These are phyloP conservation scores for Kwoniella pini DNA, from an alignment of 768 basidiomycete species.

Conservation along the genomic window DNA sequence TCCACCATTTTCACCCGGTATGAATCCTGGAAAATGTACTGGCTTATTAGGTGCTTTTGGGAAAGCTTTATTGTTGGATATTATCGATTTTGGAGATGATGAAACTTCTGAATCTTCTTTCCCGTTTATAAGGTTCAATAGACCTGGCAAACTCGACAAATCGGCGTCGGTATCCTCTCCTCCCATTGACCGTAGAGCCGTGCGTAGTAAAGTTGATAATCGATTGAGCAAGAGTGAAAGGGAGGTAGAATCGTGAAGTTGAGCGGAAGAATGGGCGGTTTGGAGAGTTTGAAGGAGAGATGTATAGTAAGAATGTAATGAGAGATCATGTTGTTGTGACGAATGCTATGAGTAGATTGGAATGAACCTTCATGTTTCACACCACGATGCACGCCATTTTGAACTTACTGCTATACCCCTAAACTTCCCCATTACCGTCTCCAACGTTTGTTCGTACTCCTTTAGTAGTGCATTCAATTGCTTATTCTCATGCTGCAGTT, in stretches of 20 bases:
- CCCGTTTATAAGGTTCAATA: slow-evolving; percentile 5
- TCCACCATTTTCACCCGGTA: slow-evolving; percentile 44
- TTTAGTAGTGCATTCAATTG: slow-evolving; percentile 83
- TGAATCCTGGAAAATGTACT: slow-evolving; percentile 37
- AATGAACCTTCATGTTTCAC: no score
- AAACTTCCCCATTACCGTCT: slow-evolving; percentile 96
- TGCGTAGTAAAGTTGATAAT: slow-evolving; percentile 69
- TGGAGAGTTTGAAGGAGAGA: slow-evolving; percentile 62
- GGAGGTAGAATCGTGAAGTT: slow-evolving; percentile 63
- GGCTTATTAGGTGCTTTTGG: slow-evolving; percentile 50
- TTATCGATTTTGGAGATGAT: slow-evolving; percentile 32
- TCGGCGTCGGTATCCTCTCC: slow-evolving; percentile 36
- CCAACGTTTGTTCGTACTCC: slow-evolving; percentile 92
- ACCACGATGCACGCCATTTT: no score
- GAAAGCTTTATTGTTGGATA: slow-evolving; percentile 56
- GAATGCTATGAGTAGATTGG: slow-evolving; percentile 65
- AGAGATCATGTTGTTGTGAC: slow-evolving; percentile 86
- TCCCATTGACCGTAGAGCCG: slow-evolving; percentile 67
- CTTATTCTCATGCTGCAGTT: slow-evolving; percentile 89
- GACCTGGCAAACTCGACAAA: not conserved
- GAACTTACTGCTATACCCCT: slow-evolving; percentile 83
- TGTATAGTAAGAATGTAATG: slow-evolving; percentile 87
- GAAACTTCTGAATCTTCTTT: slow-evolving; percentile 13
- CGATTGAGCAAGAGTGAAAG: slow-evolving; percentile 69
- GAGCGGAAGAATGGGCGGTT: slow-evolving; percentile 49